Conservation (phyloP, 2,329 filamentous ascomycete species). For the Triangularia setosa region DNA sequence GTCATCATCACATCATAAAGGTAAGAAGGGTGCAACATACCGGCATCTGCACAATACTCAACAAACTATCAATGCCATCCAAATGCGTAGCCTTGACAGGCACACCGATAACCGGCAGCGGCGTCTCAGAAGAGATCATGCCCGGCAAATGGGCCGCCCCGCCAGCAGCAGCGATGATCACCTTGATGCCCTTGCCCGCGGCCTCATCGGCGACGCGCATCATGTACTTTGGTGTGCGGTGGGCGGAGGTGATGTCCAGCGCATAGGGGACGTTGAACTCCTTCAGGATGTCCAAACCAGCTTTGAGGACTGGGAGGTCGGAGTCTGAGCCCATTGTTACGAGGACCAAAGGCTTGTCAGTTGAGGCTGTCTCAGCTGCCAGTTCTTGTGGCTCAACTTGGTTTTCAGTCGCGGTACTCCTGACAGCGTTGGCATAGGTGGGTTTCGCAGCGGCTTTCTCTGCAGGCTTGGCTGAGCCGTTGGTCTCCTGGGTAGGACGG, state of each 20-base stretch:
- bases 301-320: slow-evolving; percentile 64
- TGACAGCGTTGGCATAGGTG: background rate
- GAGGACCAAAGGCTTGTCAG: slow-evolving; percentile 56
- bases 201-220: slow-evolving; percentile 61
- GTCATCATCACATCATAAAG: slow-evolving; percentile 33
- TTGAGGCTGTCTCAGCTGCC: background rate
- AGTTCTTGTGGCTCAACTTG: slow-evolving; percentile 18
- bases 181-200: slow-evolving; percentile 61
- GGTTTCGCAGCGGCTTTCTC: background rate
- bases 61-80: slow-evolving; percentile 67
- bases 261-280: slow-evolving; percentile 71
- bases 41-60: slow-evolving; percentile 77
- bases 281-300: slow-evolving; percentile 62
- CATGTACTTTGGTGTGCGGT: slow-evolving; percentile 70
- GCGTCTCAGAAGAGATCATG: slow-evolving; percentile 69
- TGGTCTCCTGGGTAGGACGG: slow-evolving; percentile 31
- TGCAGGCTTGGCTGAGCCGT: background rate
- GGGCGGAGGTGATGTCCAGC: slow-evolving; percentile 73
- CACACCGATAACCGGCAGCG: slow-evolving; percentile 72
- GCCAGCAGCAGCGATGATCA: slow-evolving; percentile 72
- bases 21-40: slow-evolving; percentile 40
- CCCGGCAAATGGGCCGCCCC: slow-evolving; percentile 71
- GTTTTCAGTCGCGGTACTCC: slow-evolving; percentile 14
- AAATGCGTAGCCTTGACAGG: slow-evolving; percentile 70
- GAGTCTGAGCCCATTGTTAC: slow-evolving; percentile 84